phyloP scores from a whole-genome alignment of 768 basidiomycete genomes.

The Phaeotremella fagi region DNA sequence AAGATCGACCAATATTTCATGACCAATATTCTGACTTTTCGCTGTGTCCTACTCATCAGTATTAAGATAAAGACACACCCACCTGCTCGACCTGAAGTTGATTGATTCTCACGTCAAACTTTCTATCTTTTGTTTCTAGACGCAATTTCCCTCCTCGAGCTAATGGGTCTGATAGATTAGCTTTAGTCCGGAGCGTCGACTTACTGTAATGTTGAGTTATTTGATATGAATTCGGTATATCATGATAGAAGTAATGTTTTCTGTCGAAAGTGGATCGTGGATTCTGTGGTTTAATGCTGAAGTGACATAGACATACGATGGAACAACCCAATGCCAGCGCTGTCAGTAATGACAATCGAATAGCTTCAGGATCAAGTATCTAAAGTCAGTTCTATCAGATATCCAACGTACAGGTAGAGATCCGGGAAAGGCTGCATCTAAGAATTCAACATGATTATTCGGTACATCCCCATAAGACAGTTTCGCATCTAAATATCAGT shows the following conservation, averaged over 20 bases:
- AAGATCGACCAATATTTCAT: slow-evolving; percentile 63
- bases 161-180: slow-evolving; percentile 10
- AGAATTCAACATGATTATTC: slow-evolving; percentile 68
- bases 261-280: slow-evolving; percentile 77
- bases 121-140: slow-evolving; percentile 17
- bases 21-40: slow-evolving; percentile 30
- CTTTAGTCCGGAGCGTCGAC: slow-evolving; percentile 21
- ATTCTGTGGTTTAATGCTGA: slow-evolving; percentile 55
- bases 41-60: slow-evolving; percentile 14
- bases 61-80: slow-evolving; percentile 12
- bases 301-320: slow-evolving; percentile 31
- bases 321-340: slow-evolving; percentile 63
- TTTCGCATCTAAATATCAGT: not conserved
- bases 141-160: slow-evolving; percentile 13
- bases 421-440: slow-evolving; percentile 90
- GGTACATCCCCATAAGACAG: slow-evolving; percentile 54
- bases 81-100: slow-evolving; percentile 97
- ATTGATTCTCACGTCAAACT: slow-evolving; percentile 64
- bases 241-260: slow-evolving; percentile 97
- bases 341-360: slow-evolving; percentile 73
- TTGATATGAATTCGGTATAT: slow-evolving; percentile 90
- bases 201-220: slow-evolving; percentile 92
- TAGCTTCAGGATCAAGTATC: slow-evolving; percentile 49
- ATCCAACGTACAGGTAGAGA: slow-evolving; percentile 69
- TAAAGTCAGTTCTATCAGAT: slow-evolving; percentile 56